Conservation (phyloP, 2,329 filamentous ascomycete genomes). For the Pseudogymnoascus sp. region DNA sequence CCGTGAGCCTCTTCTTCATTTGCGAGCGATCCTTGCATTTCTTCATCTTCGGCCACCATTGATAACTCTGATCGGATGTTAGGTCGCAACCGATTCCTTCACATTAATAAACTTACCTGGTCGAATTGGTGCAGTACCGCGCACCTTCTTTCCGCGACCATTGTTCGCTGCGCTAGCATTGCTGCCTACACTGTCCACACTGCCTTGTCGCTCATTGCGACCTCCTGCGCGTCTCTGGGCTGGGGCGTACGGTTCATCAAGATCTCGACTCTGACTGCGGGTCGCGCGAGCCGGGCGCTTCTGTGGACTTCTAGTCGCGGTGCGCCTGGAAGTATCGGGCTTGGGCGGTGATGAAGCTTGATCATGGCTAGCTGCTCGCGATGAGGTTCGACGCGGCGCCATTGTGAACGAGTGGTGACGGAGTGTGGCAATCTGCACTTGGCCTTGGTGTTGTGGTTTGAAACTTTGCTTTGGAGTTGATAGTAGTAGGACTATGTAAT, state of each 20-base stretch:
- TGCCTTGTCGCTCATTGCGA: conserved; percentile 17
- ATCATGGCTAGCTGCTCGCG: conserved; percentile 19
- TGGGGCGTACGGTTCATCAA: conserved; percentile 17
- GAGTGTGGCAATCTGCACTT: neutral
- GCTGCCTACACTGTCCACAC: conserved; percentile 20
- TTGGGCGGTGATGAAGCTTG: conserved; percentile 24
- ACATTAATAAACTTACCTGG: conserved; percentile 15
- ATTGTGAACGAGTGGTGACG: neutral
- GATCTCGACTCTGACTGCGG: conserved; percentile 33
- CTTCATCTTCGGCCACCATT: conserved; percentile 21
- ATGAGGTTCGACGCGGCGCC: conserved; percentile 13
- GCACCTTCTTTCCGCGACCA: conserved; percentile 17
- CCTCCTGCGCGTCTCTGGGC: conserved; percentile 5
- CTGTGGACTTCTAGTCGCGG: conserved; percentile 17
- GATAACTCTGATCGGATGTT: conserved; percentile 20
- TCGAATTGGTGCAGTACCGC: conserved; percentile 11
- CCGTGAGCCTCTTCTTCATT: conserved; percentile 4
- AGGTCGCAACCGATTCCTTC: conserved; percentile 11
- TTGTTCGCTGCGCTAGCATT: conserved; percentile 14
- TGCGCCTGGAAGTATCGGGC: neutral
- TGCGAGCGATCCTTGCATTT: conserved; percentile 7
- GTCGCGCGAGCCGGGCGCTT: conserved; percentile 25
- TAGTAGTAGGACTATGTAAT: neutral
- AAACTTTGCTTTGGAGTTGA: neutral
- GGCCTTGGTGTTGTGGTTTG: neutral